phyloP scores from a whole-genome alignment of 129 eudicot species.

The Centaurea solstitialis region DNA sequence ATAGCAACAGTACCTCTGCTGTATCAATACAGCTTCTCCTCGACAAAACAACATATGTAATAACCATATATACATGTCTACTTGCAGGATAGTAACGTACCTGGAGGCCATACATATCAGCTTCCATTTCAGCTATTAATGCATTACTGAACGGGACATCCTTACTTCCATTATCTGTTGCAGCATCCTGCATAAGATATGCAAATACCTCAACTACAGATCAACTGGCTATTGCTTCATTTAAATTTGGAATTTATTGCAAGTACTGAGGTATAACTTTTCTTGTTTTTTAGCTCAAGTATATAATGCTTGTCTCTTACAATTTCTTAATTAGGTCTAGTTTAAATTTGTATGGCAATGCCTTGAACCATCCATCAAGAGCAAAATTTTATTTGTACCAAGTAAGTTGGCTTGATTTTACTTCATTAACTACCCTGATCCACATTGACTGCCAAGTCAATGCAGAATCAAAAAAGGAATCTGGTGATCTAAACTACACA shows the following conservation, averaged over 20 bases:
- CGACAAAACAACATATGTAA: background rate
- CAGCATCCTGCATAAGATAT: conserved; percentile 49
- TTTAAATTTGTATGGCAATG: background rate
- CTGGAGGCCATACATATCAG: conserved; percentile 79
- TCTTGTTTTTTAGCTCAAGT: background rate
- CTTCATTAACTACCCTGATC: conserved; percentile 5
- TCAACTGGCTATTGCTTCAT: conserved; percentile 13
- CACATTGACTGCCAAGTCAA: conserved; percentile 10
- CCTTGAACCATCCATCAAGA: background rate
- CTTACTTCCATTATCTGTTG: conserved; percentile 38
- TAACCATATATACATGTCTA: background rate
- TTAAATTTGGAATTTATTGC: conserved; percentile 15
- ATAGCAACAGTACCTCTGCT: background rate
- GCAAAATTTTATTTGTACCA: background rate
- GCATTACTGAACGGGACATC: conserved; percentile 61
- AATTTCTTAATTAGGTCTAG: conserved; percentile 2
- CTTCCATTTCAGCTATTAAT: conserved; percentile 88
- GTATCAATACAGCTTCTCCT: background rate
- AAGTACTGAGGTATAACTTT: conserved; percentile 1
- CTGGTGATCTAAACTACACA: background rate
- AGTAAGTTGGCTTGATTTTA: conserved; percentile 14
- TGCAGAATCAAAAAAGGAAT: background rate
- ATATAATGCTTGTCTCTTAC: conserved; percentile 1
- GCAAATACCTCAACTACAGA: conserved; percentile 15
- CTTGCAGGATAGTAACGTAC: conserved; percentile 24